phyloP scores from a whole-genome alignment of 78 protist genomes.

The Planoprotostelium fungivorum region DNA sequence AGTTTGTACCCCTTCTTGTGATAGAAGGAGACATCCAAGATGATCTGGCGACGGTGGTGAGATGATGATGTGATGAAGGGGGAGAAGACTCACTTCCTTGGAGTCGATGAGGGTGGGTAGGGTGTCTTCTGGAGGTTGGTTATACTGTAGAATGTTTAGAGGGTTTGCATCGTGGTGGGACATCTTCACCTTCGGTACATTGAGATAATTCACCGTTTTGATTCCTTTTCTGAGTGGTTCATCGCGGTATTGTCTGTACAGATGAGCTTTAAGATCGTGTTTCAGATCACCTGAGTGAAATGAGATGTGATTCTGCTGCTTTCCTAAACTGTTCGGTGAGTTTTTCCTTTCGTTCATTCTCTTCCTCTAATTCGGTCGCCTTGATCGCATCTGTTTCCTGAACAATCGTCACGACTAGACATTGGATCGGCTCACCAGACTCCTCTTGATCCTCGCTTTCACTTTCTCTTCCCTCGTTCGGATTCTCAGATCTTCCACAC shows the following conservation, averaged over 20 bases:
- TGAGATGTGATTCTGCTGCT: neutral
- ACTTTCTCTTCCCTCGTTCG: neutral
- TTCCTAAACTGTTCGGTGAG: neutral
- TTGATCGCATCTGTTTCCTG: neutral
- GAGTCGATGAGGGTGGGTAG: neutral
- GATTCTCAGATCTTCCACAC: neutral
- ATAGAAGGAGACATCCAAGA: slow-evolving; percentile 20
- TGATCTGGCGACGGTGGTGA: neutral
- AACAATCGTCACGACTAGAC: neutral
- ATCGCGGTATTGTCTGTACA: neutral
- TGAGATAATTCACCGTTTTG: neutral
- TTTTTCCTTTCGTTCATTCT: neutral
- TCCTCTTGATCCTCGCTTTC: neutral
- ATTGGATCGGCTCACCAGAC: neutral
- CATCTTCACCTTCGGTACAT: neutral
- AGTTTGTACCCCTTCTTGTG: slow-evolving; percentile 26
- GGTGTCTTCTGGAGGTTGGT: neutral
- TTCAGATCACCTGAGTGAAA: neutral
- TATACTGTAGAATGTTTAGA: no score
- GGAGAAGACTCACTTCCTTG: neutral
- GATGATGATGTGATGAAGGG: neutral
- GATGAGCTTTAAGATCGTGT: neutral
- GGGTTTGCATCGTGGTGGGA: neutral
- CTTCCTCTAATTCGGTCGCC: neutral
- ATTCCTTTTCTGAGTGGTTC: neutral